Evolutionary conservation across 495 filamentous ascomycete species (phyloP), one percentile per base, ranked within the genome.

Genomic region (Peziza echinospora): DNA sequence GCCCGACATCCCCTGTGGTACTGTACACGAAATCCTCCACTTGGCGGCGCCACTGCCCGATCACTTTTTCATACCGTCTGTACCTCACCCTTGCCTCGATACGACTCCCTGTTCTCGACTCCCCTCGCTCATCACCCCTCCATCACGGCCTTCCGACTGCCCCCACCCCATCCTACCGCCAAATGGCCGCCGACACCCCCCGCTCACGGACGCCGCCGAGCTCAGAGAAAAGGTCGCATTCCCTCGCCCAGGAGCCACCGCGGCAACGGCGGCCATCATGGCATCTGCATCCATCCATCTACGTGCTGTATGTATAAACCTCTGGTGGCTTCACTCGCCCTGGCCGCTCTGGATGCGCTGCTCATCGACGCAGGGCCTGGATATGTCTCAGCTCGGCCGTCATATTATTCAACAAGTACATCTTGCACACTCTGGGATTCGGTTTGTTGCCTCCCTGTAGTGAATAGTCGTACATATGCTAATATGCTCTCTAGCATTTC

Each of bases 381-480:
- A 96, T 97, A 53, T 62, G 74, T 47, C 65, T 93, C 56, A 93
- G 84, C 60, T 93, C 87, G 25, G 80, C 75, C 51, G 84, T 93
- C 51, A 97, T 97, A 56, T 67, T 96, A 39, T 97, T 93, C 78
- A 96, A 97, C 78, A 97, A 97, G 74, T 87, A 82, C 74, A 85
- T 97, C 53, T 72, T 96, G 46, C 76, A 82, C 56, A 81, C 74
- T 23, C 71, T 75, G 53, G 67, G 78, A 44, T 97, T 94, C 70
- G 67, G 83, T 89, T 71, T 77, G 82, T 37, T 21, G 34, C 10
- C 24, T 47, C 17, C 17, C 41, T 26, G 21, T 6, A 30, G 30
- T 46, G 13, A 34, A 28, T 24, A 17, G 43, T 41, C 26, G 41
- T 51, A 24, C 50, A 21, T n/a, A n/a, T n/a, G n/a, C n/a, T 5